Base-by-base conservation (phyloP, 164 flowering plant genomes). In the Nelumbo lutea region DNA sequence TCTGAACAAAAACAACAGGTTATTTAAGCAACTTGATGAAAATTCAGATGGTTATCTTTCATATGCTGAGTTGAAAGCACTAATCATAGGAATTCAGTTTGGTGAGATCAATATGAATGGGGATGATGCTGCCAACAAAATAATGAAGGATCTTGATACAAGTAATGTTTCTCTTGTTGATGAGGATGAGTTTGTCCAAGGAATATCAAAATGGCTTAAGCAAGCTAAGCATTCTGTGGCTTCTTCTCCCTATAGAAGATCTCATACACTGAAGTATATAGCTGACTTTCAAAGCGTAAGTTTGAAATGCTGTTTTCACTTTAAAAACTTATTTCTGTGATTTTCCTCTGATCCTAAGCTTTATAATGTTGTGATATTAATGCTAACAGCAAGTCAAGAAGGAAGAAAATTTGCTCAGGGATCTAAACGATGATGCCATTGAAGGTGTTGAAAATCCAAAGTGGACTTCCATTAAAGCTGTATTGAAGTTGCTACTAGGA, bases 21-120 rank as follows among this genome's bases (percentile, higher is more conserved):
- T 90, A n/a, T 90, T 92, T 68, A 44, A 68, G 1, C 52, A 75
- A 42, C 78, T 92, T 53, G 98, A 92, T 70, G 71, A 10, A 55
- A 66, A 92, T 70, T 3, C 64, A 0, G 86, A 92, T 78, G 76
- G 65, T n/a, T n/a, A n/a, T n/a, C n/a, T n/a, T n/a, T n/a, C n/a
- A n/a, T n/a, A n/a, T n/a, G n/a, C n/a, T n/a, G 98, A 92, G 71
- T 59, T 92, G 62, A 85, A 75, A 72, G 96, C 98, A 38, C 72
- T 92, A 42, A 73, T n/a, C n/a, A n/a, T n/a, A n/a, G n/a, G n/a
- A n/a, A n/a, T n/a, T n/a, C n/a, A n/a, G n/a, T n/a, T n/a, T 90
- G 82, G 84, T 39, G 84, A 81, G 76, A 78, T 88, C 27, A 85
- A 87, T 72, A 76, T 88, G 68, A 78, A 88, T 67, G 45, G 69